Percentiles rank a stretch among this genome's conserved stretches.
Conservation (phyloP, 2,329 filamentous ascomycete species). For the Hymenoscyphus repandus region DNA sequence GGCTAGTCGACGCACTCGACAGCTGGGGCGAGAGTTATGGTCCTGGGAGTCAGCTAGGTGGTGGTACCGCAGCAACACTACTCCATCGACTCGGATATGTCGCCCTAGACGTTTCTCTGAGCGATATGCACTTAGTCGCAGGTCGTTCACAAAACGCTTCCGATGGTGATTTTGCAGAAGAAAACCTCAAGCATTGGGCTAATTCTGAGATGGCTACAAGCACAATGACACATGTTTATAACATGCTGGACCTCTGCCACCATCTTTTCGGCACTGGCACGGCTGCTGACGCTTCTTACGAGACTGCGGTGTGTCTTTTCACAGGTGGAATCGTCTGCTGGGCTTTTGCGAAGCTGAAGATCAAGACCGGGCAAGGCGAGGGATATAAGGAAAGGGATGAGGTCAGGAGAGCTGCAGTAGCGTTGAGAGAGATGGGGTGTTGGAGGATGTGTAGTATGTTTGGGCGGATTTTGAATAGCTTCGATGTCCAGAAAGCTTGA, state of each 20-base stretch:
- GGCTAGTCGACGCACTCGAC: slow-evolving; percentile 26
- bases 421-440: slow-evolving; percentile 23
- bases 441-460: slow-evolving; percentile 28
- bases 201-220: slow-evolving; percentile 21
- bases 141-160: slow-evolving; percentile 22
- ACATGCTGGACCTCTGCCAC: slow-evolving; percentile 22
- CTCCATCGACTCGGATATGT: slow-evolving; percentile 25
- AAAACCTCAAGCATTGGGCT: slow-evolving; percentile 28
- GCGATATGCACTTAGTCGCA: slow-evolving; percentile 28
- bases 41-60: not conserved
- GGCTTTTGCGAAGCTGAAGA: slow-evolving; percentile 25
- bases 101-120: slow-evolving; percentile 23
- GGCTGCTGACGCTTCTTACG: slow-evolving; percentile 19
- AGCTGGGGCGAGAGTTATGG: slow-evolving; percentile 25
- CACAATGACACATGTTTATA: slow-evolving; percentile 26
- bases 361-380: slow-evolving; percentile 6
- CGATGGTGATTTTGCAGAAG: slow-evolving; percentile 25
- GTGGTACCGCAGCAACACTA: slow-evolving; percentile 14
- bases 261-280: slow-evolving; percentile 11
- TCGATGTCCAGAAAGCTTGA: slow-evolving; percentile 9
- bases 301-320: slow-evolving; percentile 24
- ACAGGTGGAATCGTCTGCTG: slow-evolving; percentile 28
- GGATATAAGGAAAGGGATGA: slow-evolving; percentile 13
- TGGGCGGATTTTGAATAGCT: slow-evolving; percentile 25
- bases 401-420: slow-evolving; percentile 21